These are phyloP conservation scores for Acmispon strigosus DNA, from an alignment of 306 rosid genomes.

Conservation along the genomic window DNA sequence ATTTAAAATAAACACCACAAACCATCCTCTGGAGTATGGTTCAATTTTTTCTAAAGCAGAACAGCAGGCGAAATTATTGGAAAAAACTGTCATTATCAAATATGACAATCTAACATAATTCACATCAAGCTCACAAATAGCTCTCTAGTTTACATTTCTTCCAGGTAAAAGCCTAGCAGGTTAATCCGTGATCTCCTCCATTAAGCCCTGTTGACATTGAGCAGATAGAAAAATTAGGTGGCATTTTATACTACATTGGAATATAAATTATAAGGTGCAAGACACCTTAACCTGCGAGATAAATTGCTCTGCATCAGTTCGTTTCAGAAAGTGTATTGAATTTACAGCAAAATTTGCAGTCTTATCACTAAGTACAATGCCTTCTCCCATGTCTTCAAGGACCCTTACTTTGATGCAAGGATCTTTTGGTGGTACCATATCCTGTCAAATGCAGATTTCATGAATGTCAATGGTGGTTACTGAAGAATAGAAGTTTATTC, in stretches of 20 bases:
- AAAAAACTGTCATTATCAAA: not conserved
- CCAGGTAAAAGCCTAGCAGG: not conserved
- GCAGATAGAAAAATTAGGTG: constrained; percentile 9
- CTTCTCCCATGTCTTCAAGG: constrained; percentile 79
- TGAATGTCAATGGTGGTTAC: not conserved
- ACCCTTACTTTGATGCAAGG: constrained; percentile 91
- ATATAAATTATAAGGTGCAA: constrained; percentile 5
- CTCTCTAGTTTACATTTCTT: constrained; percentile 2
- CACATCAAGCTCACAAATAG: not conserved
- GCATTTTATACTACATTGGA: not conserved
- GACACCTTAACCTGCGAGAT: constrained; percentile 55
- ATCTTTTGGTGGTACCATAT: constrained; percentile 96
- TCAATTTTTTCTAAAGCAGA: not conserved
- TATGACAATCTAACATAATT: not conserved
- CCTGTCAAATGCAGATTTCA: constrained; percentile 47
- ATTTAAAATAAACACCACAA: not conserved
- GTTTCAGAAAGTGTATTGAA: constrained; percentile 90
- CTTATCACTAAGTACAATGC: constrained; percentile 70
- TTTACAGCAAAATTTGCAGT: constrained; percentile 66
- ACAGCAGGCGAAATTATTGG: not conserved
- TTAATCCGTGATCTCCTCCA: constrained; percentile 85
- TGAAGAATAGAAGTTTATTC: not conserved
- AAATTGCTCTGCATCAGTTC: constrained; percentile 84
- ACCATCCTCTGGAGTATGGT: not conserved
- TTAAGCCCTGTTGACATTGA: constrained; percentile 55